Evolutionary conservation across 495 filamentous ascomycete genomes (phyloP), one percentile per base, ranked within the genome.

Genomic region (Aspergillus nanangensis): DNA sequence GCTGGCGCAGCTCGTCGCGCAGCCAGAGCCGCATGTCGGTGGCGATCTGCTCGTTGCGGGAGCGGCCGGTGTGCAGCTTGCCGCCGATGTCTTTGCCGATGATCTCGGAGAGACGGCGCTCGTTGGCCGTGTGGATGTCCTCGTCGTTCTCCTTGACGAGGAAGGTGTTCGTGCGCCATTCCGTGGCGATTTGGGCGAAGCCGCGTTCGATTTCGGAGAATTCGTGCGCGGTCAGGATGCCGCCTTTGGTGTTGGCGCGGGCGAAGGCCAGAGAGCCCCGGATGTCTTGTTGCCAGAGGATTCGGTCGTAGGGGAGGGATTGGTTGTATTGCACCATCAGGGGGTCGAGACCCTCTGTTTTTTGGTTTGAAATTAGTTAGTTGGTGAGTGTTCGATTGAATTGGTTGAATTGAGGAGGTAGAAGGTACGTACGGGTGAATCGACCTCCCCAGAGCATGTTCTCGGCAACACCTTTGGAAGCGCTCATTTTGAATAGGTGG

Each of bases 21-120:
- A 95, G 70, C 92, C 92, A 97, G 59, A 96, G 69, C 35, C 91
- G 83, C 87, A 96, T 92, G 56, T 96, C 92, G 18, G 86, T 92
- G 20, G 85, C 89, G 47, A 97, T 79, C 70, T 97, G 93, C 70
- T 97, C 93, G 59, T 97, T 97, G 36, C 93, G 74, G 56, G 83
- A 89, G 18, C 93, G 82, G 25, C 91, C 91, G 2, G 91, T 96
- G 74, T 96, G 92, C 48, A 96, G 78, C 70, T 96, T 96, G 4
- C 92, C 91, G 2, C 83, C 90, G 24, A 90, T 83, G 2, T 86
- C 76, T 59, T 83, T 90, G 54, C 91, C 91, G 34, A 96, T 88
- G 50, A 95, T 76, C 72, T 97, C 93, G 31, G 86, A 86, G 17
- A 97, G 72, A 32, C 91, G 79, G 42, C 91, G 83, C 76, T 96